phyloP scores from a whole-genome alignment of 345 rosid genomes.

The Brassica juncea region DNA sequence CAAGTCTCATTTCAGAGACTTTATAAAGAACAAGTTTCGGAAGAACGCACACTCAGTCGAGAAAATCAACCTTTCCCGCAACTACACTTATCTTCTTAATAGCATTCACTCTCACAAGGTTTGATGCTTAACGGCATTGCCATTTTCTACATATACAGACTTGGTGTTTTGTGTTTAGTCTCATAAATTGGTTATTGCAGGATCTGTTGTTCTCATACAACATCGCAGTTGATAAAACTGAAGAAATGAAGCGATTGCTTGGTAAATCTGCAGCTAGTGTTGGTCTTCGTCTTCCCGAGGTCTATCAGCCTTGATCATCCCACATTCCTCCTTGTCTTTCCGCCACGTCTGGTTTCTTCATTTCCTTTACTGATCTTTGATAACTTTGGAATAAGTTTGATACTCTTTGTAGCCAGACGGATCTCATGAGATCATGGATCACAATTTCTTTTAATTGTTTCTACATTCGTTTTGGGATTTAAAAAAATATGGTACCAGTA shows the following conservation, averaged over 20 bases:
- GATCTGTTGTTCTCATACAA: conserved; percentile 85
- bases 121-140: neutral
- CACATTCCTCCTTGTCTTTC: neutral
- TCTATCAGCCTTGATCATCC: conserved; percentile 61
- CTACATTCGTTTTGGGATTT: neutral
- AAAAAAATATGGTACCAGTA: neutral
- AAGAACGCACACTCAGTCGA: conserved; percentile 50
- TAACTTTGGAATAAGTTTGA: conserved; percentile 1
- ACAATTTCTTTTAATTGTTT: neutral
- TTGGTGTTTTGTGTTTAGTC: neutral
- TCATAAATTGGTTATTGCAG: conserved; percentile 47
- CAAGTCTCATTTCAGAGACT: conserved; percentile 69
- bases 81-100: conserved; percentile 64
- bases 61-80: conserved; percentile 65
- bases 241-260: conserved; percentile 70
- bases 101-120: conserved; percentile 91
- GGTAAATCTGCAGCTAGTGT: conserved; percentile 93
- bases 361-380: conserved; percentile 6
- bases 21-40: conserved; percentile 57
- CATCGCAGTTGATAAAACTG: conserved; percentile 81
- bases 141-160: neutral
- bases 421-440: neutral
- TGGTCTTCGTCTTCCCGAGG: conserved; percentile 87
- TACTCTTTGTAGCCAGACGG: neutral
- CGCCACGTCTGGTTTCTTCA: neutral